Evolutionary conservation across 306 rosid species (phyloP).

Genomic region (Malus asiatica): DNA sequence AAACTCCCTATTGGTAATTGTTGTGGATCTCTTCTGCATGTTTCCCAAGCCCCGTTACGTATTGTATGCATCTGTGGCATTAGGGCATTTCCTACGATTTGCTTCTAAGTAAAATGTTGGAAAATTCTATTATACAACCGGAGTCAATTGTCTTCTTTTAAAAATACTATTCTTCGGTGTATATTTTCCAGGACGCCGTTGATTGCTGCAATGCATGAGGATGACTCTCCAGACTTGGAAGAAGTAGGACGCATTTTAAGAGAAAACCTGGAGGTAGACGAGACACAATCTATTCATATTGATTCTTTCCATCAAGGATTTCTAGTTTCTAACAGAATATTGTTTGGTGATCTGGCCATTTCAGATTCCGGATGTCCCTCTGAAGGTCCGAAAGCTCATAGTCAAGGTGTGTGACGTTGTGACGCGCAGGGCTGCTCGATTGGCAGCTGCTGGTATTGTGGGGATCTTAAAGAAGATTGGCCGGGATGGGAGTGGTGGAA

Average conservation of each 20-base stretch:
- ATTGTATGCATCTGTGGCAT: neutral
- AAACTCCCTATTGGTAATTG: neutral
- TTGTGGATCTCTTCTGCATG: neutral
- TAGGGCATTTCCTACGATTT: neutral
- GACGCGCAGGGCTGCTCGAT: slow-evolving; percentile 76
- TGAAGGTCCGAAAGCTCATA: slow-evolving; percentile 62
- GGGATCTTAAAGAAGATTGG: slow-evolving; percentile 93
- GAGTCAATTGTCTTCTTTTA: neutral
- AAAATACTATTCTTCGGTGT: neutral
- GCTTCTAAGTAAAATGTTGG: neutral
- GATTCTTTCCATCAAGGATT: neutral
- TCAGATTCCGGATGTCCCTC: slow-evolving; percentile 61
- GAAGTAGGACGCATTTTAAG: slow-evolving; percentile 56
- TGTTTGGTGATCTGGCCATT: slow-evolving; percentile 9
- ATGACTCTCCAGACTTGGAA: slow-evolving; percentile 62
- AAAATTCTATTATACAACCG: neutral
- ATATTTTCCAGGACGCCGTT: slow-evolving; percentile 54
- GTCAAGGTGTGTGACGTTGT: slow-evolving; percentile 76
- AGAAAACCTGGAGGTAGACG: slow-evolving; percentile 60
- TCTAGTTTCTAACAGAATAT: neutral
- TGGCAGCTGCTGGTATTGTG: slow-evolving; percentile 85
- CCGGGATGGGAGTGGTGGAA: slow-evolving; percentile 78
- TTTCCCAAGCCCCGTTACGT: neutral
- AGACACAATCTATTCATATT: neutral
- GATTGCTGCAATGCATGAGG: slow-evolving; percentile 88